A percentile compares a stretch with the other conserved stretches of the same genome.
These are phyloP conservation scores for Cryptococcus neoformans DNA, from an alignment of 1,284 basidiomycete genomes.

Conservation along the genomic window DNA sequence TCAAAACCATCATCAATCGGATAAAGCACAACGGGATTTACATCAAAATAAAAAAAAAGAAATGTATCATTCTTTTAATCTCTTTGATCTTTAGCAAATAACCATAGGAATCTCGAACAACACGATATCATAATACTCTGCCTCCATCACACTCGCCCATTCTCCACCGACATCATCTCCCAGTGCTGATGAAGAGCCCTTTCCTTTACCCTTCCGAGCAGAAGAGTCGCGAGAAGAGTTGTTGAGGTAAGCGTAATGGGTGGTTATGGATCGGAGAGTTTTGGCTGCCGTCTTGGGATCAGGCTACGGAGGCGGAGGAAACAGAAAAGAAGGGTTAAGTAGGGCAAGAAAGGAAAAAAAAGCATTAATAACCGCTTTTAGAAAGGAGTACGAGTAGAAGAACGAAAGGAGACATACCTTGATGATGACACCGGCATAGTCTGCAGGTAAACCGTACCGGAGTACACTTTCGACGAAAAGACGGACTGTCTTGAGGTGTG, in stretches of 20 bases:
- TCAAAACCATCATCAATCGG: no score
- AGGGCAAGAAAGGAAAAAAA: not conserved
- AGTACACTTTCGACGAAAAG: slow-evolving; percentile 95
- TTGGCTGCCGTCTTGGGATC: slow-evolving; percentile 82
- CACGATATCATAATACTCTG: slow-evolving; percentile 92
- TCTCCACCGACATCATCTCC: slow-evolving; percentile 71
- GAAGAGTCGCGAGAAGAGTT: slow-evolving; percentile 45
- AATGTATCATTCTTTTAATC: not conserved
- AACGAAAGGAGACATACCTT: slow-evolving; percentile 56
- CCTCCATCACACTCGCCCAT: slow-evolving; percentile 85
- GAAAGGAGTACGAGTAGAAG: not conserved
- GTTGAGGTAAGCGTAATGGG: slow-evolving; percentile 76
- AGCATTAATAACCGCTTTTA: not conserved
- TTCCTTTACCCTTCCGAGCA: not conserved
- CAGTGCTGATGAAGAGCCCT: slow-evolving; percentile 10
- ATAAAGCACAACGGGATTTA: no score
- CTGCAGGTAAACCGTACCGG: slow-evolving; percentile 90
- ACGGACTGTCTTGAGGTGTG: slow-evolving; percentile 88
- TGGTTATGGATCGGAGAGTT: slow-evolving; percentile 67
- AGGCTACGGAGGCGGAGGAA: slow-evolving; percentile 56
- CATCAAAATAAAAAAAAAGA: not conserved
- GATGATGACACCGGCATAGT: slow-evolving; percentile 77
- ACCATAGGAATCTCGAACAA: slow-evolving; percentile 61
- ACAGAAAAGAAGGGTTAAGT: not conserved
- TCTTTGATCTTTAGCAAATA: slow-evolving; percentile 10